A percentile compares a stretch with the other conserved stretches of the same genome.
Conservation (phyloP, 2,329 filamentous ascomycete genomes). For the Dryadomyces quercus-mongolicae region DNA sequence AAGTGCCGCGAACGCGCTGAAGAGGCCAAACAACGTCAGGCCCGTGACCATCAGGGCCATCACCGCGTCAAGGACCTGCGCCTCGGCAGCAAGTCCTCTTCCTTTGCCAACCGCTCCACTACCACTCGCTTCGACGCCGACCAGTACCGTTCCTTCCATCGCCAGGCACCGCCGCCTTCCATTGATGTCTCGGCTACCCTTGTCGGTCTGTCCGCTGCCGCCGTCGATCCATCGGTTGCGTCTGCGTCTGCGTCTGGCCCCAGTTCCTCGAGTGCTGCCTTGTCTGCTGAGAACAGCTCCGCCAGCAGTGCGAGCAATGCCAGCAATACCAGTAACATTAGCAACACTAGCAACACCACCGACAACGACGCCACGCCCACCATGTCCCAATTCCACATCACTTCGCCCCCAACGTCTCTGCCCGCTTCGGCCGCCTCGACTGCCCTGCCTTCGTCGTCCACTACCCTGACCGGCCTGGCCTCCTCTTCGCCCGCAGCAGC, state of each 20-base stretch:
- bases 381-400: constrained; percentile 47
- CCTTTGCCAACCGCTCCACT: constrained; percentile 38
- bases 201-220: constrained; percentile 29
- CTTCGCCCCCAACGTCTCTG: constrained; percentile 54
- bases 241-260: constrained; percentile 16
- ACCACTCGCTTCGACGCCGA: constrained; percentile 34
- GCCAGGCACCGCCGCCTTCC: constrained; percentile 72
- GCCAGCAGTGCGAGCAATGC: neutral
- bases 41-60: constrained; percentile 38
- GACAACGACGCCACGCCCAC: constrained; percentile 47
- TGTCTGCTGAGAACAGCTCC: neutral
- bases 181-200: constrained; percentile 62
- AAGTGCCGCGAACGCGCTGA: constrained; percentile 81
- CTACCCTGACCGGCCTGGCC: neutral
- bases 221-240: constrained; percentile 15
- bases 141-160: constrained; percentile 36
- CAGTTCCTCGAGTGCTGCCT: neutral
- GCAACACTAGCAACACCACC: neutral
- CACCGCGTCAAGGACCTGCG: constrained; percentile 38
- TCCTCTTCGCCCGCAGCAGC: neutral
- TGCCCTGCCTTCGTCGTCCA: neutral
- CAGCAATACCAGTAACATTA: neutral
- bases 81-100: constrained; percentile 34
- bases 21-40: constrained; percentile 62
- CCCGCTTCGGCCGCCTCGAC: constrained; percentile 38